Conservation (phyloP, 768 basidiomycete genomes). For the Suillus placidus region DNA sequence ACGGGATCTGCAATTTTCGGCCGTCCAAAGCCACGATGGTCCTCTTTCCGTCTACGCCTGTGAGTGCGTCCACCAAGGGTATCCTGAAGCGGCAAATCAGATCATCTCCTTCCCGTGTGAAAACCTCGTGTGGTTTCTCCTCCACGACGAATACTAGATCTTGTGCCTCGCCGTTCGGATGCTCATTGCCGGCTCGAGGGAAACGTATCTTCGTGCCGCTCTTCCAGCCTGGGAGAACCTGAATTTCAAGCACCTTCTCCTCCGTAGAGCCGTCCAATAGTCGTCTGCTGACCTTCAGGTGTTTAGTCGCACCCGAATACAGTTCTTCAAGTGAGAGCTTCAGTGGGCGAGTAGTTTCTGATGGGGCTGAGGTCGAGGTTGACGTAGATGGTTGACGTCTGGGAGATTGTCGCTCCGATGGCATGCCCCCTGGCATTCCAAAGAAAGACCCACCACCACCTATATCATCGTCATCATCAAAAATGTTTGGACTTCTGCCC, state of each 20-base stretch:
- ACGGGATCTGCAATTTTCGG: slow-evolving; percentile 65
- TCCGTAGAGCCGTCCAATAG: slow-evolving; percentile 74
- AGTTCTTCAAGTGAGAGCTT: slow-evolving; percentile 87
- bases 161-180: slow-evolving; percentile 65
- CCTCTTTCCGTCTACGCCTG: slow-evolving; percentile 56
- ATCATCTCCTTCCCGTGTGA: slow-evolving; percentile 82
- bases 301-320: slow-evolving; percentile 83
- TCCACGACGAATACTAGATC: slow-evolving; percentile 98
- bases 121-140: slow-evolving; percentile 84
- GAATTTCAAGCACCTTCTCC: slow-evolving; percentile 84
- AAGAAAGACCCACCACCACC: slow-evolving; percentile 40
- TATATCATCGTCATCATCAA: slow-evolving; percentile 49
- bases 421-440: slow-evolving; percentile 61
- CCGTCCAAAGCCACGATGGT: slow-evolving; percentile 79
- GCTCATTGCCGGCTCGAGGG: slow-evolving; percentile 84
- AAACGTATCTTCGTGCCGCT: slow-evolving; percentile 94
- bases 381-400: slow-evolving; percentile 34
- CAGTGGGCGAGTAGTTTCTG: slow-evolving; percentile 79
- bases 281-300: slow-evolving; percentile 81
- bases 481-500: slow-evolving; percentile 33
- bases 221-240: slow-evolving; percentile 91
- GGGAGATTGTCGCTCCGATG: slow-evolving; percentile 40
- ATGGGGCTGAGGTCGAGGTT: slow-evolving; percentile 30
- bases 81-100: slow-evolving; percentile 62
- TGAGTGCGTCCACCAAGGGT: slow-evolving; percentile 82